phyloP scores from a whole-genome alignment of 441 rosid species.

The Cnidoscolus chayamansa region DNA sequence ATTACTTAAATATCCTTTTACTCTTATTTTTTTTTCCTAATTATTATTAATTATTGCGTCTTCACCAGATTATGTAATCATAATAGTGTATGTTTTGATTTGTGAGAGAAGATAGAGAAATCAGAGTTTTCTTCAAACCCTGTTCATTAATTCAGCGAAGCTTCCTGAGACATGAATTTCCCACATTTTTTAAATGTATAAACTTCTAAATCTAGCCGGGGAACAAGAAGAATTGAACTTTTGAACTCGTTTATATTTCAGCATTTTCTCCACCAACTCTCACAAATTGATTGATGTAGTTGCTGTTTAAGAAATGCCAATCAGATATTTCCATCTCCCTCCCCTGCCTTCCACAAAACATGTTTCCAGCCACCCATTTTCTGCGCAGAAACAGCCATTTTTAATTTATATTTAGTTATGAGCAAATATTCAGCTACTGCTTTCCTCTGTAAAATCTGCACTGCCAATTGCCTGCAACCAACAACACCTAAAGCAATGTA shows the following conservation, averaged over 20 bases:
- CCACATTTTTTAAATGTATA: slow-evolving; percentile 5
- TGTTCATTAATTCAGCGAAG: not conserved
- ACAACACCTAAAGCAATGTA: not conserved
- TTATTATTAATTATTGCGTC: no score
- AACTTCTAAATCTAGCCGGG: not conserved
- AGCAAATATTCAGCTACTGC: no score
- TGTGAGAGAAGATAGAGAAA: not conserved
- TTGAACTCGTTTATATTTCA: not conserved
- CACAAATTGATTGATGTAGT: slow-evolving; percentile 7
- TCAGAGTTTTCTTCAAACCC: not conserved
- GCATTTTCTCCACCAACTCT: not conserved
- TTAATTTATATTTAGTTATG: no score
- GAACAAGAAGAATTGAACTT: not conserved
- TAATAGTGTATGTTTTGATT: not conserved
- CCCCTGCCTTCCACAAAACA: not conserved
- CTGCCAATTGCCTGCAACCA: slow-evolving; percentile 6
- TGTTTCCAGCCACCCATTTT: slow-evolving; percentile 10
- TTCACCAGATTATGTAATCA: no score
- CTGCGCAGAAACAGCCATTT: slow-evolving; percentile 4
- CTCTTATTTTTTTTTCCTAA: not conserved
- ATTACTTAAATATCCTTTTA: not conserved
- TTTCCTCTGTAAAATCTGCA: not conserved
- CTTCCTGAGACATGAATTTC: not conserved
- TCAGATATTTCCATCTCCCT: slow-evolving; percentile 13
- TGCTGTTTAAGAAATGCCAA: not conserved